Percentiles rank a stretch among this genome's conserved stretches.
Conservation (phyloP, 2,329 filamentous ascomycete species). For the Ilyonectria destructans region DNA sequence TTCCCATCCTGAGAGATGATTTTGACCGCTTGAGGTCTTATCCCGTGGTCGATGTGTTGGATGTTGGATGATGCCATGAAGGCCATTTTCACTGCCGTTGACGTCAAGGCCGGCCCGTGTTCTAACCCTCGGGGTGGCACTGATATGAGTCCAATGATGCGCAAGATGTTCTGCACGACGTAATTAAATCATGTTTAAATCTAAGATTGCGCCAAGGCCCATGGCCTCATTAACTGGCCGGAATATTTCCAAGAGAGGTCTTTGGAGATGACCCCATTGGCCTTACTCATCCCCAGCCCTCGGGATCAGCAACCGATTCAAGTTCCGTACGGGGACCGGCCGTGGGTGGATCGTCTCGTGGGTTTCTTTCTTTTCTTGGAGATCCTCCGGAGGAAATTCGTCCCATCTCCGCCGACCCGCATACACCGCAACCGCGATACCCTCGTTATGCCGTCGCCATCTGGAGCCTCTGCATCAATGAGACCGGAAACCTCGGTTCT, state of each 20-base stretch:
- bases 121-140: neutral
- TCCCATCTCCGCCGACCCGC: slow-evolving; percentile 1
- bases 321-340: neutral
- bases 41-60: neutral
- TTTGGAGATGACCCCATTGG: slow-evolving; percentile 4
- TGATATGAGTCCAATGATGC: neutral
- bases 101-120: neutral
- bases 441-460: neutral
- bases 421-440: slow-evolving; percentile 4
- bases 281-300: neutral
- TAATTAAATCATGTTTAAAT: too few relatives aligned
- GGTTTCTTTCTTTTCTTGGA: slow-evolving; percentile 5
- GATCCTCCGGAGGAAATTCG: neutral
- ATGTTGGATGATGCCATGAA: neutral
- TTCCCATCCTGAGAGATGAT: neutral
- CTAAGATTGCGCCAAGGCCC: too few relatives aligned
- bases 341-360: neutral
- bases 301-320: slow-evolving; percentile 10
- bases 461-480: neutral
- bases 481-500: neutral
- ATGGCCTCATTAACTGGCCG: neutral
- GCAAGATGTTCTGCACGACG: too few relatives aligned
- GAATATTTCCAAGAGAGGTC: slow-evolving; percentile 16
- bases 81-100: neutral
- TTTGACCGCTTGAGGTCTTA: neutral